These are phyloP conservation scores for Hericium erinaceus DNA, from an alignment of 768 basidiomycete species.

Conservation along the genomic window DNA sequence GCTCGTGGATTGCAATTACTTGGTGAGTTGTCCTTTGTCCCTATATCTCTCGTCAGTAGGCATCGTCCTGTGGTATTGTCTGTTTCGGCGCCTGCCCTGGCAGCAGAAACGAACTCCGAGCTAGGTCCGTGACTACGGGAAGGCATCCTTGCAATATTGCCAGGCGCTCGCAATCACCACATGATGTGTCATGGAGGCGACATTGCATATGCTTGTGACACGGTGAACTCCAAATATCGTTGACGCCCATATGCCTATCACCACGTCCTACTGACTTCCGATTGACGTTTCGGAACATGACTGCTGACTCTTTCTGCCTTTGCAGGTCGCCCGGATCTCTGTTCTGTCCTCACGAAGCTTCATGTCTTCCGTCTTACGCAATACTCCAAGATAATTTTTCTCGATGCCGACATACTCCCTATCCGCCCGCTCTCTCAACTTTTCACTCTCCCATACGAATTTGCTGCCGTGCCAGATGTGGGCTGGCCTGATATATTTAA, in stretches of 20 bases:
- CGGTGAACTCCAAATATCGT: not conserved
- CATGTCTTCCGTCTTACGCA: slow-evolving; percentile 90
- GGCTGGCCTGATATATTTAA: slow-evolving; percentile 99
- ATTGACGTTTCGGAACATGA: not conserved
- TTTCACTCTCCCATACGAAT: slow-evolving; percentile 73
- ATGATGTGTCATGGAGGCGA: not conserved
- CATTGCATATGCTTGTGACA: not conserved
- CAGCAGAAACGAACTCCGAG: too few species aligned
- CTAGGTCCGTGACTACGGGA: too few species aligned
- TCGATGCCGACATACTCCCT: slow-evolving; percentile 89
- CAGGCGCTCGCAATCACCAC: not conserved
- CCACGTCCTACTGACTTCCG: not conserved
- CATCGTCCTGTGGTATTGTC: too few species aligned
- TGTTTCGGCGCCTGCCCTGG: too few species aligned
- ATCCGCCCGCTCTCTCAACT: slow-evolving; percentile 85
- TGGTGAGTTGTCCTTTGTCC: slow-evolving; percentile 43
- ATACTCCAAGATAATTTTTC: slow-evolving; percentile 79
- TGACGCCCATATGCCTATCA: not conserved
- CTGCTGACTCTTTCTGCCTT: not conserved
- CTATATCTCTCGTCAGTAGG: not conserved
- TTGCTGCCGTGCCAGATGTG: slow-evolving; percentile 92
- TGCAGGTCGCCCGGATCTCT: slow-evolving; percentile 87
- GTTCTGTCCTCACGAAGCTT: slow-evolving; percentile 90
- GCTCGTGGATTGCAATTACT: slow-evolving; percentile 64
- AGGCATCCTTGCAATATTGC: too few species aligned